Evolutionary conservation across 441 rosid genomes (phyloP).

Genomic region (Gossypium schwendimanii): DNA sequence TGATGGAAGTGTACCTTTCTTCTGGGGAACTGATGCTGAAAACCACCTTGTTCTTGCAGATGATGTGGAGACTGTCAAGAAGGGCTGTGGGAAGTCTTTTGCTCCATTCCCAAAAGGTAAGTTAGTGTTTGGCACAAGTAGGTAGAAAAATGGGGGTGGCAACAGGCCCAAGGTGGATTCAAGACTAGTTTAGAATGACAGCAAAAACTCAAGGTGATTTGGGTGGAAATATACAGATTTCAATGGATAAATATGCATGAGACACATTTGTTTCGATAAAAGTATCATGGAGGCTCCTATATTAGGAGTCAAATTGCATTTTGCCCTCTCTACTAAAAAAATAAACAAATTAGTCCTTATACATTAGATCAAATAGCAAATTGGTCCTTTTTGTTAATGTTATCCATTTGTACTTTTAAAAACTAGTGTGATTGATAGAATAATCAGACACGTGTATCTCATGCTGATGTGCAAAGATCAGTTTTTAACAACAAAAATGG

Average conservation of each 20-base stretch:
- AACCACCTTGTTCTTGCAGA: conserved; percentile 77
- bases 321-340: too few relatives aligned
- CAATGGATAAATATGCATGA: neutral
- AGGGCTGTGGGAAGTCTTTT: conserved; percentile 87
- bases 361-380: too few relatives aligned
- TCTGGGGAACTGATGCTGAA: conserved; percentile 89
- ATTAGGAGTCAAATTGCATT: too few relatives aligned
- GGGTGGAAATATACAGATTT: neutral
- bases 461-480: too few relatives aligned
- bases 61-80: conserved; percentile 58
- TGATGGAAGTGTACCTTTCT: conserved; percentile 85
- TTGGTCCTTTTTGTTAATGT: too few relatives aligned
- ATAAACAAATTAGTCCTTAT: too few relatives aligned
- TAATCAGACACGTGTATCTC: too few relatives aligned
- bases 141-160: neutral
- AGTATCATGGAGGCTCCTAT: too few relatives aligned
- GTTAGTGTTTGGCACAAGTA: neutral
- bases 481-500: too few relatives aligned
- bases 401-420: too few relatives aligned
- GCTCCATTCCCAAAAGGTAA: conserved; percentile 97
- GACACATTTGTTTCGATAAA: neutral
- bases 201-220: neutral
- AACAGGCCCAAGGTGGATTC: neutral
- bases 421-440: too few relatives aligned
- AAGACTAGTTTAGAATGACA: neutral